phyloP scores from a whole-genome alignment of 257 asterid species.

The Ligustrum vulgare region DNA sequence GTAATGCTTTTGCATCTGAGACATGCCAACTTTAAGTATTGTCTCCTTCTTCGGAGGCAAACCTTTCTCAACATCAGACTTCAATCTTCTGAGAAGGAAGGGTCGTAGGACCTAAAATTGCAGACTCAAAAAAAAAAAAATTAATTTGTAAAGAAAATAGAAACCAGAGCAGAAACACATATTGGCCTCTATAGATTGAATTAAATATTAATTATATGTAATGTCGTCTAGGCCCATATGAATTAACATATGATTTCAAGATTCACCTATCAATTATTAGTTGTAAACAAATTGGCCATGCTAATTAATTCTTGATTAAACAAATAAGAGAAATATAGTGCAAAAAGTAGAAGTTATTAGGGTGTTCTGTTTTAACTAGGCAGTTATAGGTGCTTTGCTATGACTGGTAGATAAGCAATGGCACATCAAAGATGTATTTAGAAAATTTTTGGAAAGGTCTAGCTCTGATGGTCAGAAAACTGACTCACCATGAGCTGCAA shows the following conservation, averaged over 20 bases:
- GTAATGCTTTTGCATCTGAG: slow-evolving; percentile 97
- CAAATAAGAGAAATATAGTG: background rate
- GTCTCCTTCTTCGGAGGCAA: slow-evolving; percentile 99
- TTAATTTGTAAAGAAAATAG: slow-evolving; percentile 1
- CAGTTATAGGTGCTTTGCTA: background rate
- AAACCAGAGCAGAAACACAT: background rate
- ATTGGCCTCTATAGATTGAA: slow-evolving; percentile 1
- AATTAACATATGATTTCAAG: background rate
- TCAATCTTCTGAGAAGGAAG: slow-evolving; percentile 91
- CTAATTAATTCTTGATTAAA: slow-evolving; percentile 7
- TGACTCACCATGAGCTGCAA: background rate
- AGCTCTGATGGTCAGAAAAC: background rate
- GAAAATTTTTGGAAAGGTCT: background rate
- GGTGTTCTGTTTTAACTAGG: background rate
- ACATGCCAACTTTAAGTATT: slow-evolving; percentile 98
- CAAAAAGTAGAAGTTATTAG: slow-evolving; percentile 1
- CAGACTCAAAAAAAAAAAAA: slow-evolving; percentile 17
- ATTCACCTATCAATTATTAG: slow-evolving; percentile 1
- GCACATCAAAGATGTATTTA: background rate
- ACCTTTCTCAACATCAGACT: slow-evolving; percentile 99
- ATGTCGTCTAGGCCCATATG: background rate
- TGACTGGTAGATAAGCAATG: background rate
- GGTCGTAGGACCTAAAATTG: slow-evolving; percentile 84
- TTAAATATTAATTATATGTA: background rate
- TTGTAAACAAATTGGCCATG: slow-evolving; percentile 1